Base-by-base conservation (phyloP, 2,329 filamentous ascomycete genomes). In the Meredithiella fracta region DNA sequence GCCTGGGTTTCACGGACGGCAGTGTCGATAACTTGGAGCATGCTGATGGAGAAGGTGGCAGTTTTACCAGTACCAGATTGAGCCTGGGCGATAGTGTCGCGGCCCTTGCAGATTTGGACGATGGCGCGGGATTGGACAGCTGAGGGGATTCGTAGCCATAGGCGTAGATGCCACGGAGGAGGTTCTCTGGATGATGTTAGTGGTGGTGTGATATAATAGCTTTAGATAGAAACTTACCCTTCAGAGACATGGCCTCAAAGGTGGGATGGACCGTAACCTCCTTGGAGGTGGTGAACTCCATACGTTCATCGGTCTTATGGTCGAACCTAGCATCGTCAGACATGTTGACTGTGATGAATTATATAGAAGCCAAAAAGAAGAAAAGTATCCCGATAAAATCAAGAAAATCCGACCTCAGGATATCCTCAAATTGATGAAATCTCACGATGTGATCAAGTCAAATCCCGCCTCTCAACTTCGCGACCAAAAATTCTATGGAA, bases 281-380 rank as follows among this genome's bases (percentile, higher is more conserved):
- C 73, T 95, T 96, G 61, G 91, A 96, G 68, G 92, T 98, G 62
- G 85, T 85, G 70, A 98, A 97, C 75, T 97, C 91, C 83, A 97
- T 94, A 70, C 87, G 83, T 76, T 95, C 90, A 70, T 97, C 92
- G 61, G 83, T 82, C 73, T 90, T 90, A 72, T 87, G 85, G 72
- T 98, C 91, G 67, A 97, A 82, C 60, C 77, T 78, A 62, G 72
- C 73, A 53, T 64, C 59, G 70, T 97, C 91, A 61, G 90, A 88
- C 92, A 97, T 98, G 61, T 86, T 65, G 26, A 49, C 26, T 14
- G 34, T 31, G 38, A 42, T 3, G 11, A 11, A 44, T 20, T 23
- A 34, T 38, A 42, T 29, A 6, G 26, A 38, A n/a, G 22, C 3
- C 42, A 14, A 15, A 53, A 14, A 51, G 51, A 38, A 50, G 1